Conservation (phyloP, 2,329 filamentous ascomycete species). For the Massarina eburnea region DNA sequence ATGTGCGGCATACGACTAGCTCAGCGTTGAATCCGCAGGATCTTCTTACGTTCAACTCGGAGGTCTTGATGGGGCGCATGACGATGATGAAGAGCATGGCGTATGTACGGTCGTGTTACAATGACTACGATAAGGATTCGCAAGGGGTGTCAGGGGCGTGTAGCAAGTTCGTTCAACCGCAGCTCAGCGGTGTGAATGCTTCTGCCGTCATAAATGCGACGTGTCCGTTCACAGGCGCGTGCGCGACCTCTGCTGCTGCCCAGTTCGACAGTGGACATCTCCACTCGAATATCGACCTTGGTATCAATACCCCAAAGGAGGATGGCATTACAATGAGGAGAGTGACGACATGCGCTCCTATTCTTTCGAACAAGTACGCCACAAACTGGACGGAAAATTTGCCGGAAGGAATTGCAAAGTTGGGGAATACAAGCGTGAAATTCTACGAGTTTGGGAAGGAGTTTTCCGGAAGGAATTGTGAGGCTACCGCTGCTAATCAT, state of each 20-base stretch:
- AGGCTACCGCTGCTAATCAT: background rate
- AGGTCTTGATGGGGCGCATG: constrained; percentile 16
- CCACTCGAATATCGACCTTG: constrained; percentile 17
- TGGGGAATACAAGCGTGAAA: constrained; percentile 16
- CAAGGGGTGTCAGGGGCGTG: constrained; percentile 10
- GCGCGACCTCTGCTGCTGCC: constrained; percentile 7
- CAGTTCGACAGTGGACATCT: constrained; percentile 18
- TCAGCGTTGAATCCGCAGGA: constrained; percentile 7
- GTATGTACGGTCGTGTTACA: constrained; percentile 21
- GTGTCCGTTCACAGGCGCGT: constrained; percentile 21
- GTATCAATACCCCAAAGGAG: constrained; percentile 16
- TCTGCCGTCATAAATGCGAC: constrained; percentile 11
- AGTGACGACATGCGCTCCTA: constrained; percentile 22
- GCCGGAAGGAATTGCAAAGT: constrained; percentile 5
- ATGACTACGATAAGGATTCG: constrained; percentile 8
- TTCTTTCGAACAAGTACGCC: constrained; percentile 14
- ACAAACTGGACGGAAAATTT: constrained; percentile 15
- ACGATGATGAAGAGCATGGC: constrained; percentile 16
- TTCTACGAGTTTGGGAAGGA: constrained; percentile 19
- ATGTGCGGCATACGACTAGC: constrained; percentile 5
- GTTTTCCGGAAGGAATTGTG: background rate
- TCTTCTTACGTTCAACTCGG: constrained; percentile 14
- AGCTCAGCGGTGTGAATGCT: constrained; percentile 12
- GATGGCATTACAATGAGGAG: constrained; percentile 15
- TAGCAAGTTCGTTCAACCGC: constrained; percentile 14